phyloP scores from a whole-genome alignment of 2,329 filamentous ascomycete genomes.

The Aquanectria penicillioides region DNA sequence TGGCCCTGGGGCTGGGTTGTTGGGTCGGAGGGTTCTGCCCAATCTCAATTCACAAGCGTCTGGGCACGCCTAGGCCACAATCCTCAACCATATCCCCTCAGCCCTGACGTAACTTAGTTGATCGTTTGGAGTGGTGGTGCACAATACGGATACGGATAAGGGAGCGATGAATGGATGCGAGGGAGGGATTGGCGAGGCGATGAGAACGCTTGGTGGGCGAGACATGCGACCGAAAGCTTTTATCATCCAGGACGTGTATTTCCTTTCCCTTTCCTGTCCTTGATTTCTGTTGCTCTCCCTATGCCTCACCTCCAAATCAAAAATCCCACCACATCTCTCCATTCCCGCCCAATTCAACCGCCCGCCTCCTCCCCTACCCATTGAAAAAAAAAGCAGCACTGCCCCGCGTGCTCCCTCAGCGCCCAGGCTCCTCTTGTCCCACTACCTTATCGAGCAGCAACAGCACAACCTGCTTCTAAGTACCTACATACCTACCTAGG shows the following conservation, averaged over 20 bases:
- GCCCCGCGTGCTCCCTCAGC: conserved; percentile 1
- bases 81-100: conserved; percentile 13
- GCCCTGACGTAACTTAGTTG: conserved; percentile 27
- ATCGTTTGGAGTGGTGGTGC: too few relatives aligned
- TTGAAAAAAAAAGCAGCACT: background rate
- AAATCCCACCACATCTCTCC: background rate
- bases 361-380: background rate
- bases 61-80: too few relatives aligned
- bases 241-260: too few relatives aligned
- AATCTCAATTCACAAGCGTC: too few relatives aligned
- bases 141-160: conserved; percentile 21
- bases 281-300: too few relatives aligned
- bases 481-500: conserved; percentile 19
- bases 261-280: too few relatives aligned
- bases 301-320: too few relatives aligned
- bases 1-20: too few relatives aligned
- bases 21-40: conserved; percentile 12
- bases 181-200: background rate
- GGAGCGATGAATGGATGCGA: conserved; percentile 10
- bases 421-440: background rate
- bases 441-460: background rate
- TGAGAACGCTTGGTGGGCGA: too few relatives aligned
- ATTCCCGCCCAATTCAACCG: background rate
- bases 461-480: conserved; percentile 25
- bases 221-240: too few relatives aligned